Base-by-base conservation (phyloP, 2,329 filamentous ascomycete species). In the Rugonectria rugulosa region DNA sequence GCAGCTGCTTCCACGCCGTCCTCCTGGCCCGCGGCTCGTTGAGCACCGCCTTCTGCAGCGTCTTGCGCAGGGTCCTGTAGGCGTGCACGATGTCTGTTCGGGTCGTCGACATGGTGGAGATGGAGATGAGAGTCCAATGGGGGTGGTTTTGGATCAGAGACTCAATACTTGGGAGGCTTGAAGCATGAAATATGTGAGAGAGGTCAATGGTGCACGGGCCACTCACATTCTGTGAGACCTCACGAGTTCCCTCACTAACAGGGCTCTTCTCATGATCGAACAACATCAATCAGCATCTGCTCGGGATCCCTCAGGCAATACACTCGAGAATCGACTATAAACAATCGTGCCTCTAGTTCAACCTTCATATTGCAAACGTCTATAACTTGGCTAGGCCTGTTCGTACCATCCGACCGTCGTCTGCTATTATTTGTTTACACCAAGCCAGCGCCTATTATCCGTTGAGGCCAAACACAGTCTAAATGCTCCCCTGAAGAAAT, bases 51-150 rank as follows among this genome's bases (percentile, higher is more conserved):
- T 80, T 84, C n/a, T 93, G 79, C 15, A 84, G 77, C 6, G 80
- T 80, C 47, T 88, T 85, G 68, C 89, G 88, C 27, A 95, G 79
- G 54, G 83, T 78, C 57, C 91, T 84, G 73, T 94, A 95, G 41
- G 88, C 85, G 63, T 82, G 80, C 32, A 88, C 68, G 46, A 91
- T 68, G 24, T 86, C 75, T 12, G n/a, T n/a, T n/a, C 68, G 58
- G 8, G 70, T 66, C 26, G 57, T 48, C 15, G 60, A 46, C 66
- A 69, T 71, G 31, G 23, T 43, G n/a, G n/a, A n/a, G 50, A 34
- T 47, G 23, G 15, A 15, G 17, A 42, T 14, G 19, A 3, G 11
- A 23, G 12, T n/a, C 23, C 4, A 43, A 43, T 38, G 34, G 36
- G 42, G 52, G 12, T 36, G 6, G n/a, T 19, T 17, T 5, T 15